Evolutionary conservation across 306 rosid species (phyloP), one percentile per base, ranked within the genome.

Genomic region (Geum urbanum): DNA sequence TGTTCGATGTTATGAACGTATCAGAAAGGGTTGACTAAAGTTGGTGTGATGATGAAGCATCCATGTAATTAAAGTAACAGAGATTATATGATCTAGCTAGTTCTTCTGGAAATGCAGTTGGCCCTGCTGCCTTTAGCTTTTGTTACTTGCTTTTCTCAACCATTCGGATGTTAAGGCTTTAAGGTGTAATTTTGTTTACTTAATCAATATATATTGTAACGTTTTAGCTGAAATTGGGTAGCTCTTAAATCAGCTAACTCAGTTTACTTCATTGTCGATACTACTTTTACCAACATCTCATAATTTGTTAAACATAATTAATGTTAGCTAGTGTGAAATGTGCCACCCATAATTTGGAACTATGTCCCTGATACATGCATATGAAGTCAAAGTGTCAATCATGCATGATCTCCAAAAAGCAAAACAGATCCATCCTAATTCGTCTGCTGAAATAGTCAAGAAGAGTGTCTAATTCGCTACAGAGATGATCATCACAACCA

Each of bases 91-190:
- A 5, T 1, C 1, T 52, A 52, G 19, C 15, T 13, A 5, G 41
- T 57, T 40, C 20, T 59, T 35, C 45, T 35, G 64, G 15, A 59
- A 59, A 59, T 15, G 40, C 37, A 22, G n/a, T 11, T 6, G 5
- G 16, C 16, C 27, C 39, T 4, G 43, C 12, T 15, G 41, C 43
- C 64, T 56, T 70, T 24, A 14, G 6, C 65, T 44, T 43, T 70
- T 40, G 47, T n/a, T n/a, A n/a, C n/a, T 55, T 27, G 32, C 32
- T 65, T 65, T 70, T 70, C 51, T 56, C 73, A 15, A 15, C 45
- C 55, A 55, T 70, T 55, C 74, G 65, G 74, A 55, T 15, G 3
- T 15, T 9, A 20, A 55, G 74, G 74, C 74, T 70, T 70, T 56
- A 20, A 16, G 65, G 39, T 24, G 19, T 22, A 70, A 16, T 22